Conservation (phyloP, 2,329 filamentous ascomycete species). For the Sarocladium strictum region DNA sequence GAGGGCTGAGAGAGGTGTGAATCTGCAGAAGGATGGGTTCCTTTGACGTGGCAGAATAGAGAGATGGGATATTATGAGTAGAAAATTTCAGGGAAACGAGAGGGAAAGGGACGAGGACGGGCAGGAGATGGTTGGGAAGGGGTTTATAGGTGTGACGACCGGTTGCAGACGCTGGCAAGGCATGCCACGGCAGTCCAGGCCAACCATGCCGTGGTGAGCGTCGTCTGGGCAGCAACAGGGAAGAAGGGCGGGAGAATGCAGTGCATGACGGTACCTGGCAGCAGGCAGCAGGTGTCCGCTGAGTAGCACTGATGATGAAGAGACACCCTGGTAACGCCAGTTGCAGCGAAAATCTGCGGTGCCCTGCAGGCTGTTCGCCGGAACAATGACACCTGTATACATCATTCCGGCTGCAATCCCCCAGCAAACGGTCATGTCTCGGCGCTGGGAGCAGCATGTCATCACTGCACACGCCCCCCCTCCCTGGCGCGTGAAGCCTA, state of each 20-base stretch:
- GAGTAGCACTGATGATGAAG: slow-evolving; percentile 2
- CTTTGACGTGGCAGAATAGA: neutral
- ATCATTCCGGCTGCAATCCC: slow-evolving; percentile 7
- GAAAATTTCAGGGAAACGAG: slow-evolving; percentile 10
- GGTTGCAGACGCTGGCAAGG: neutral
- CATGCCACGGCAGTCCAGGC: no score
- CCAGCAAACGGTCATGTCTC: neutral
- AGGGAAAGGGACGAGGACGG: slow-evolving; percentile 16
- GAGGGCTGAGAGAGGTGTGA: neutral
- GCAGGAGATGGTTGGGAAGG: slow-evolving; percentile 13
- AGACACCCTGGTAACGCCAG: neutral
- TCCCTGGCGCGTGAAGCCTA: neutral
- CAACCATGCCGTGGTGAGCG: neutral
- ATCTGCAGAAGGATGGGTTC: neutral
- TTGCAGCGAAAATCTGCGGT: neutral
- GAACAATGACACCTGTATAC: slow-evolving; percentile 5
- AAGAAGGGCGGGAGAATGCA: neutral
- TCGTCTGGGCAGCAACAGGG: slow-evolving; percentile 7
- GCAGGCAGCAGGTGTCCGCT: neutral
- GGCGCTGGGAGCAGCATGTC: neutral
- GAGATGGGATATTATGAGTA: slow-evolving; percentile 5
- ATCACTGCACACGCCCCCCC: neutral
- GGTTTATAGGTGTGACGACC: neutral
- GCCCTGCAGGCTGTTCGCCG: neutral
- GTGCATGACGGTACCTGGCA: neutral